Base-by-base conservation (phyloP, 768 basidiomycete species). In the Lactarius indigo region DNA sequence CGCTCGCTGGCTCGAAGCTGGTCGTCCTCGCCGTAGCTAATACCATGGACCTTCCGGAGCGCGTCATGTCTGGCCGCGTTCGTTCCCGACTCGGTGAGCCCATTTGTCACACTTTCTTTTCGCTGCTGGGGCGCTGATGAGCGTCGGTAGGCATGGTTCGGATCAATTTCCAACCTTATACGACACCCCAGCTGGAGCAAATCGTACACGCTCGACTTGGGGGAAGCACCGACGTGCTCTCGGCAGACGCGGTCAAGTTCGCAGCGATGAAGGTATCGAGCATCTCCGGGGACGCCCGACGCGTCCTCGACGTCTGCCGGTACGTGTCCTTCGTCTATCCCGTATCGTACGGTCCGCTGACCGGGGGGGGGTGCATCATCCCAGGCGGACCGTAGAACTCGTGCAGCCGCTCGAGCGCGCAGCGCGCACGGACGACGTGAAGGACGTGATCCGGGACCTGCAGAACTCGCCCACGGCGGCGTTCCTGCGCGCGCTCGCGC, bases 11-110 rank as follows among this genome's bases (percentile, higher is more conserved):
- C 23, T 95, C 94, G 65, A 92, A 91, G 75, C 84, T 99, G 6
- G 88, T 98, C 60, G 97, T 99, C 2, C 85, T 99, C 59, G 96
- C 97, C 0, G 95, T 99, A 1, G 97, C 97, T 8, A 99, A 98
- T 74, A 95, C 96, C 35, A 96, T 97, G 92, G 96, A 98, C 73
- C 82, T 98, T 62, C 97, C 97, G 0, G 96, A 98, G 76, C 83
- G 96, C 55, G 91, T 91, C 13, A 90, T 99, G 87, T 89, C 84
- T 3, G 94, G 94, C 0, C 88, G 96, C 64, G 96, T 98, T 58
- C 84, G 93, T 63, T 96, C 93, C 77, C 88, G 97, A 61, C 78
- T 98, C 20, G 95, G 95, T 94, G 64, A 61, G 86, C 75, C 23
- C n/a, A n/a, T 57, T 35, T 37, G 9, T 42, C 30, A 20, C 31